Evolutionary conservation across 1,284 basidiomycete species (phyloP), one percentile per base, ranked within the genome.

Genomic region (Sutorius eximius): DNA sequence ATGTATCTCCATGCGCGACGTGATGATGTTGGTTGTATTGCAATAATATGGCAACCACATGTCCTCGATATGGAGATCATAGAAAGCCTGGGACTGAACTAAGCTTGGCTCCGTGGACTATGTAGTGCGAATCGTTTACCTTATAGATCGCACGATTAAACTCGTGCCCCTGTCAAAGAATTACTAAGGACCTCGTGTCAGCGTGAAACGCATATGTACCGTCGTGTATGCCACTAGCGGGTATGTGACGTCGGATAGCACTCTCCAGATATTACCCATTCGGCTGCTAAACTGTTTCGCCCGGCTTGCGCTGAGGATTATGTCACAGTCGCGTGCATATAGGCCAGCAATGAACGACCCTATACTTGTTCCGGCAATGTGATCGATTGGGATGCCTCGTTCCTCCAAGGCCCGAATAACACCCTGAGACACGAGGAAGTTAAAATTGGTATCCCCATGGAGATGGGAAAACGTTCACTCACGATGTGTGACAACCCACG

Each of bases 41-140:
- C 94, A 97, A 75, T 95, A 99, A 76, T 89, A 99, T 2, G 97
- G 96, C 5, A 99, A 80, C 97, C 96, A 99, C 89, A 97, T 96
- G 73, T 97, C 94, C 75, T 98, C 95, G 52, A 99, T 98, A 71
- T 97, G 93, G 42, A 94, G 85, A 68, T 94, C 92, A 66, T 94
- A 95, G 69, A 98, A 96, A 3, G 87, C 82, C 84, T 87, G 11
- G n/a, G n/a, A 50, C 18, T 3, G 22, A 3, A 27, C 20, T 66
- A 15, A 63, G 52, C n/a, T 46, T 45, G 18, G 32, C 33, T 22
- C 49, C 10, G 15, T 12, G 24, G 40, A 37, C 36, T 3, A 27
- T 27, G 24, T 20, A 20, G 13, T 9, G 22, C 4, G 18, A 51
- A n/a, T 24, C 24, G 51, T 58, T 58, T 65, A 84, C 87, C 77